Percentiles rank a stretch among this genome's conserved stretches.
Evolutionary conservation across 169 alveolate genomes (phyloP).

Genomic region (Plasmodium coatneyi): DNA sequence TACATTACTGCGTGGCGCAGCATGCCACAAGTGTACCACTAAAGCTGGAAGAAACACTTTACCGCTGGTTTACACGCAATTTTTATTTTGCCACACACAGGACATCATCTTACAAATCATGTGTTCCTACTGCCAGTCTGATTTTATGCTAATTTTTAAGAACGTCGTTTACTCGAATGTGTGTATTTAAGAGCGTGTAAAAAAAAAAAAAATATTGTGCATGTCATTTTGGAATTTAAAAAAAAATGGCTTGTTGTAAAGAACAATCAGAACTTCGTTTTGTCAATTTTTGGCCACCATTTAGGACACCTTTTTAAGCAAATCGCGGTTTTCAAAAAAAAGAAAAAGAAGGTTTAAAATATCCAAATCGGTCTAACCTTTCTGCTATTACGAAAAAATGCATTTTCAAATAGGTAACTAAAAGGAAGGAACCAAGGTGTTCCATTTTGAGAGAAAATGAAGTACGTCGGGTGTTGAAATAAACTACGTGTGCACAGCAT

Average conservation of each 20-base stretch:
- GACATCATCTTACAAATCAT: background rate
- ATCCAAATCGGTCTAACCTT: background rate
- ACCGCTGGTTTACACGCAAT: background rate
- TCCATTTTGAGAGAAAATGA: background rate
- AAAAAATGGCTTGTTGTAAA: background rate
- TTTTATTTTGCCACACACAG: slow-evolving; percentile 6
- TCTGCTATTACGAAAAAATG: background rate
- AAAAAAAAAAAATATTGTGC: background rate
- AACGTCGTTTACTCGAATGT: background rate
- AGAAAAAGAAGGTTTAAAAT: background rate
- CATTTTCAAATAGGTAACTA: background rate
- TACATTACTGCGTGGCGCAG: background rate
- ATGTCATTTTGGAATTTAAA: background rate
- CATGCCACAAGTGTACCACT: background rate
- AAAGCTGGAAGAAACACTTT: background rate
- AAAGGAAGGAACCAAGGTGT: background rate
- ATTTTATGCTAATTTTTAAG: background rate
- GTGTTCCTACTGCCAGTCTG: background rate
- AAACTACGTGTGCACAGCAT: background rate
- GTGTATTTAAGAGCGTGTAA: background rate
- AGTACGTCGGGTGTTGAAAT: background rate
- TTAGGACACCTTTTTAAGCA: background rate
- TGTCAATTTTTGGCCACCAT: background rate
- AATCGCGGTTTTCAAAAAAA: background rate
- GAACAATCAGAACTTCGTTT: background rate